Conservation (phyloP, 345 rosid genomes). For the Hevea brasiliensis region DNA sequence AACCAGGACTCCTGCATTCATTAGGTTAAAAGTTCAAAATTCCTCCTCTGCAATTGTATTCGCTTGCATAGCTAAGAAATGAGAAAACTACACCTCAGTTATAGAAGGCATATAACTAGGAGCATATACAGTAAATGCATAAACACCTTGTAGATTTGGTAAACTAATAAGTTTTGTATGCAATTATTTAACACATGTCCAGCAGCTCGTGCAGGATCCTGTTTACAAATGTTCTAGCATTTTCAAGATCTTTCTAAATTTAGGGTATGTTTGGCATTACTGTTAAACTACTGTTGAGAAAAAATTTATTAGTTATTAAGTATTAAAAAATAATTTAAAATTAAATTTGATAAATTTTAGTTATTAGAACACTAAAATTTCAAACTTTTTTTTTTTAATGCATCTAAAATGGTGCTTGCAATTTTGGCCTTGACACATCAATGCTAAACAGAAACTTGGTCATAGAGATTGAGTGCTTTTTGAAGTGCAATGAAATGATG, state of each 20-base stretch:
- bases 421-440: no score
- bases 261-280: no score
- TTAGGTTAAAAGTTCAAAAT: slow-evolving; percentile 3
- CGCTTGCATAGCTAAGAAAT: background rate
- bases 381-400: no score
- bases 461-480: background rate
- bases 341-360: no score
- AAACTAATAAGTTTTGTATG: background rate
- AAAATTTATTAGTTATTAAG: no score
- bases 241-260: no score
- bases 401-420: no score
- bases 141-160: background rate
- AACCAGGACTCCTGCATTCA: slow-evolving; percentile 80
- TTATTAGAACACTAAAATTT: no score
- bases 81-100: background rate
- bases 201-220: background rate
- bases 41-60: background rate
- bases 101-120: background rate
- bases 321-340: no score
- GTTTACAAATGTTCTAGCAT: background rate
- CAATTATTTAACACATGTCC: background rate
- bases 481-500: background rate
- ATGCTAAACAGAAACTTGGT: no score
- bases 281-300: no score
- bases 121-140: background rate